A percentile compares a stretch with the other conserved stretches of the same genome.
phyloP scores from a whole-genome alignment of 805 yeast species.

The Candida lessepsii region DNA sequence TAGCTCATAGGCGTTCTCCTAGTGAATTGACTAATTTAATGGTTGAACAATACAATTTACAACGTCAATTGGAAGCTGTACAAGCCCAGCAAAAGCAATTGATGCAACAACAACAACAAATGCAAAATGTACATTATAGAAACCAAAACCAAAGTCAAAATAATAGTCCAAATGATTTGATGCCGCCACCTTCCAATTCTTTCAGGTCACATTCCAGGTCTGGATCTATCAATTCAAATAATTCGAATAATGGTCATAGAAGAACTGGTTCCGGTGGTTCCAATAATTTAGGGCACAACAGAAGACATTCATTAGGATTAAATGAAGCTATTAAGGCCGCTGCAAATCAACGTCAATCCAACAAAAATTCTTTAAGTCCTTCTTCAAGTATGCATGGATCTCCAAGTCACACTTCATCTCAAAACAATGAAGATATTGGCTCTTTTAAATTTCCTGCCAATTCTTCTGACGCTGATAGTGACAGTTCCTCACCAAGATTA shows the following conservation, averaged over 20 bases:
- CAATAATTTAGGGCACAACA: conserved; percentile 59
- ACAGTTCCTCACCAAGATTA: conserved; percentile 9
- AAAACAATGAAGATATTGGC: conserved; percentile 18
- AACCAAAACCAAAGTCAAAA: no score
- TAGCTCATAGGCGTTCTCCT: conserved; percentile 97
- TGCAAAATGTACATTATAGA: conserved; percentile 53
- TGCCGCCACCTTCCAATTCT: conserved; percentile 20
- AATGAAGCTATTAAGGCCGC: conserved; percentile 96
- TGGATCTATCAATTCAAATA: conserved; percentile 21
- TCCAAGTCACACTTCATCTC: conserved; percentile 13
- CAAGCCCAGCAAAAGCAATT: conserved; percentile 92
- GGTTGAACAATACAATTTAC: conserved; percentile 88
- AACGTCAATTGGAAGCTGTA: conserved; percentile 87
- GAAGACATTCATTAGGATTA: conserved; percentile 90
- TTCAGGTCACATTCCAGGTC: conserved; percentile 33
- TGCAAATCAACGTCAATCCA: conserved; percentile 70
- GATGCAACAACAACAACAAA: conserved; percentile 72
- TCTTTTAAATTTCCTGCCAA: conserved; percentile 59
- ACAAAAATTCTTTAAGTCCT: conserved; percentile 35
- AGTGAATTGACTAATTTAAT: conserved; percentile 88
- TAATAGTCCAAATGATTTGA: conserved; percentile 18
- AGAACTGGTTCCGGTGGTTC: conserved; percentile 33
- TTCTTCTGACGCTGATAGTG: conserved; percentile 20
- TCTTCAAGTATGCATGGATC: conserved; percentile 17
- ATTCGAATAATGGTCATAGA: conserved; percentile 23